phyloP scores from a whole-genome alignment of 2,329 filamentous ascomycete genomes.

The Arachnopeziza araneosa region DNA sequence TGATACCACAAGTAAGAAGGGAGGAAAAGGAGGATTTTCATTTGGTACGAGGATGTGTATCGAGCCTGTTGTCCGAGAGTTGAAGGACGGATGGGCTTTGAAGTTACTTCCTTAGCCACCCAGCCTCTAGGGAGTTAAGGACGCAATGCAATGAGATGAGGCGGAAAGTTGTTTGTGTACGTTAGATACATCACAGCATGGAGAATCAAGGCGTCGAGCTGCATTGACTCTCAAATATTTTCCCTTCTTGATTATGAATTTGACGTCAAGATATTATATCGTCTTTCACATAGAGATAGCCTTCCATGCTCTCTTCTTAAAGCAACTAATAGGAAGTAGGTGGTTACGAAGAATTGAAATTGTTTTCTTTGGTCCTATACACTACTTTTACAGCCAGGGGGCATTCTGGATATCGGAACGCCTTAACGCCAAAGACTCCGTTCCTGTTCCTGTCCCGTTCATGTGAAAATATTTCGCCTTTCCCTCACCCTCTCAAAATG shows the following conservation, averaged over 20 bases:
- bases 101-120: not conserved
- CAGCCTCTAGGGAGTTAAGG: not conserved
- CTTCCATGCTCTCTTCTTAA: not conserved
- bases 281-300: not conserved
- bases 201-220: constrained; percentile 2
- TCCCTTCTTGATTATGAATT: not conserved
- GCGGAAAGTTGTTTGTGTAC: not conserved
- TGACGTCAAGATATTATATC: not conserved
- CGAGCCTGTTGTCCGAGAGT: not conserved
- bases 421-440: not conserved
- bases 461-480: not conserved
- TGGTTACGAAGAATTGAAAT: not conserved
- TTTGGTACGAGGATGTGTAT: not conserved
- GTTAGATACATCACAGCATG: constrained; percentile 3
- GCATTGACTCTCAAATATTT: not conserved
- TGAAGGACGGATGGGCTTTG: not conserved
- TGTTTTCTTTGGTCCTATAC: not conserved
- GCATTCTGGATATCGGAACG: not conserved
- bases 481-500: not conserved
- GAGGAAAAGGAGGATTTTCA: not conserved
- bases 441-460: too few species aligned
- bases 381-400: not conserved
- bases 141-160: not conserved
- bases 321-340: not conserved
- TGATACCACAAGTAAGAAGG: not conserved